Base-by-base conservation (phyloP, 768 basidiomycete genomes). In the Leccinum truebloodii region DNA sequence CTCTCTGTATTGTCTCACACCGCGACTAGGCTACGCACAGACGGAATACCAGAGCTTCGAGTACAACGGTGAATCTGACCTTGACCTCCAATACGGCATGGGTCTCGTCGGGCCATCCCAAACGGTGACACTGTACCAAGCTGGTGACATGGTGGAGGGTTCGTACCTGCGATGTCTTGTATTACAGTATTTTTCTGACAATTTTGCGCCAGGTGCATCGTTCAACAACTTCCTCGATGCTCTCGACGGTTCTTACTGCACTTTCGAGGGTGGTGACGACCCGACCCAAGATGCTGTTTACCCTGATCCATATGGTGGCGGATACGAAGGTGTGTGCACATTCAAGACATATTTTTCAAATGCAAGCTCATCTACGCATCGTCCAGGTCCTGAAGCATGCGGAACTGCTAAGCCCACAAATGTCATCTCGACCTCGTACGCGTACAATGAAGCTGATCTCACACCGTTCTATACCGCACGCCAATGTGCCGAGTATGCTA, bases 401-500 rank as follows among this genome's bases (percentile, higher is more conserved):
- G 80, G 79, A 30, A 74, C 71, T 22, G 61, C 69, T 6, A 55
- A 51, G 0, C 76, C 72, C 1, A 64, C 80, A 1, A 64, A 76
- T 26, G 78, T 81, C 28, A 73, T 80, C 54, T 79, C 79, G 20
- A 77, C 75, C 4, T 80, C 79, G 3, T 80, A 81, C 65, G 28
- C 60, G 1, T 71, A 74, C 59, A 68, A 77, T 54, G 80, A 81
- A 61, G 72, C 8, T 28, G 71, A 73, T 28, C 63, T 73, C 44
- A 26, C 74, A 1, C 69, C 73, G 0, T 69, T 73, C 52, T 80
- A 79, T 61, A 70, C 76, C 24, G 65, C 63, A 39, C 76, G 80
- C 35, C 79, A 80, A 57, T 81, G 80, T 64, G 62, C 70, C 5
- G 81, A 82, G 62, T 82, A 81, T 59, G 81, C 71, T 34, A 82